Evolutionary conservation across 1,284 basidiomycete genomes (phyloP), one percentile per base, ranked within the genome.

Genomic region (Cutaneotrichosporon sp.): DNA sequence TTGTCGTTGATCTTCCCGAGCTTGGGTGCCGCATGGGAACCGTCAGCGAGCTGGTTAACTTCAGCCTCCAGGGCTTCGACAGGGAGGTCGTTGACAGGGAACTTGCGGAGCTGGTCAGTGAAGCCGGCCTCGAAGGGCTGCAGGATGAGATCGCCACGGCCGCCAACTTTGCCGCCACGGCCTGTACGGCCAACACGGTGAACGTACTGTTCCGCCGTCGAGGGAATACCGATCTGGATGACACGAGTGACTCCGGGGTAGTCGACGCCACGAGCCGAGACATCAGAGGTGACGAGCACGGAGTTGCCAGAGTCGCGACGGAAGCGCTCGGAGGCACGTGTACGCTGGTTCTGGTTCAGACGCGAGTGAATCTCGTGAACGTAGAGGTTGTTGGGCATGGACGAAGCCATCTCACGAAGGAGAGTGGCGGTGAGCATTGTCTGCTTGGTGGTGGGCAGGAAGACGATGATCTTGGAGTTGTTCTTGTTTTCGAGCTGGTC

Each of bases 111-210:
- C 12, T 81, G 77, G 64, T 86, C 82, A 52, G 96, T 76, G 72
- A 88, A 97, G 10, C 80, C 82, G 27, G 79, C 73, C 73, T 98
- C 94, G 79, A 84, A 94, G 11, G 88, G 86, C 10, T 88, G 77
- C 20, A 97, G 79, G 19, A 98, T 81, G 46, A 98, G 74, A 74
- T 98, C 94, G 7, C 87, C 90, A 52, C 91, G 83, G 1, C 88
- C 89, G n/a, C 74, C 64, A 22, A 75, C 72, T 33, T 80, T 79
- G 22, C 78, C 77, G 2, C 84, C 88, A 64, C 93, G 85, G 19
- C 91, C 92, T 0, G 94, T 96, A 55, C 92, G 82, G 2, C 92
- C 91, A 43, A 97, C 84, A 57, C 94, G 87, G 68, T 97, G 92
- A 46, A 94, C 80, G 72, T 98, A 98, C 64, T 87, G 83, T 42